Evolutionary conservation across 768 basidiomycete species (phyloP).

Genomic region (Phlegmacium glaucopus): DNA sequence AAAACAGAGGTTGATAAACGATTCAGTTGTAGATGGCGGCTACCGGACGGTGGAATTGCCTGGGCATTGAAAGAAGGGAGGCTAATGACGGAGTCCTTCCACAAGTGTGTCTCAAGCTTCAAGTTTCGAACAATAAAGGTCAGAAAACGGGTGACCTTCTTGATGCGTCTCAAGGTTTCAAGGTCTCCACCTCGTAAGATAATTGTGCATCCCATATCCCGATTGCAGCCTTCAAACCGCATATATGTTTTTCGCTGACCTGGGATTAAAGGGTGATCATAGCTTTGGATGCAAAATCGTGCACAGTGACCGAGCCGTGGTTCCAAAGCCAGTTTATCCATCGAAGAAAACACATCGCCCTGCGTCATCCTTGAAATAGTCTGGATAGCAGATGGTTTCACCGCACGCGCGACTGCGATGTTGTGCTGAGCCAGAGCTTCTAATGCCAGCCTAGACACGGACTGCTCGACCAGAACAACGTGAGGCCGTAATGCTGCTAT

Average conservation of each 20-base stretch:
- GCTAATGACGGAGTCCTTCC: slow-evolving; percentile 85
- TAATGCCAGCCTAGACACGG: slow-evolving; percentile 86
- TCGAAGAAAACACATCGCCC: slow-evolving; percentile 91
- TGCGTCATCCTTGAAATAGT: slow-evolving; percentile 93
- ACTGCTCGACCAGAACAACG: slow-evolving; percentile 87
- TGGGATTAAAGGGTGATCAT: slow-evolving; percentile 92
- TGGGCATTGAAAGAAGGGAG: slow-evolving; percentile 62
- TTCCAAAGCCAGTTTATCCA: slow-evolving; percentile 89
- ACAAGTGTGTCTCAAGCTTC: slow-evolving; percentile 91
- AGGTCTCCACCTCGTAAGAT: slow-evolving; percentile 85
- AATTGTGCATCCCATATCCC: slow-evolving; percentile 93
- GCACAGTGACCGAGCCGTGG: slow-evolving; percentile 87
- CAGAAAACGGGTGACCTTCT: slow-evolving; percentile 90
- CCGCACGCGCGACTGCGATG: slow-evolving; percentile 86
- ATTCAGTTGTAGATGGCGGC: slow-evolving; percentile 22
- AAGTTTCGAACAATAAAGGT: slow-evolving; percentile 90
- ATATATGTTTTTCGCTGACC: slow-evolving; percentile 93
- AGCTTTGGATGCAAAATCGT: slow-evolving; percentile 86
- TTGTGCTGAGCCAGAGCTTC: slow-evolving; percentile 82
- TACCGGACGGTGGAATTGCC: slow-evolving; percentile 52
- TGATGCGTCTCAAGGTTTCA: slow-evolving; percentile 77
- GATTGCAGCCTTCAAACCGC: slow-evolving; percentile 95
- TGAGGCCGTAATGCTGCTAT: slow-evolving; percentile 92
- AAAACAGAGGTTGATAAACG: slow-evolving; percentile 17
- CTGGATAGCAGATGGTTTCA: slow-evolving; percentile 84